Evolutionary conservation across 495 filamentous ascomycete species (phyloP), one percentile per base, ranked within the genome.

Genomic region (Aspergillus leporis): DNA sequence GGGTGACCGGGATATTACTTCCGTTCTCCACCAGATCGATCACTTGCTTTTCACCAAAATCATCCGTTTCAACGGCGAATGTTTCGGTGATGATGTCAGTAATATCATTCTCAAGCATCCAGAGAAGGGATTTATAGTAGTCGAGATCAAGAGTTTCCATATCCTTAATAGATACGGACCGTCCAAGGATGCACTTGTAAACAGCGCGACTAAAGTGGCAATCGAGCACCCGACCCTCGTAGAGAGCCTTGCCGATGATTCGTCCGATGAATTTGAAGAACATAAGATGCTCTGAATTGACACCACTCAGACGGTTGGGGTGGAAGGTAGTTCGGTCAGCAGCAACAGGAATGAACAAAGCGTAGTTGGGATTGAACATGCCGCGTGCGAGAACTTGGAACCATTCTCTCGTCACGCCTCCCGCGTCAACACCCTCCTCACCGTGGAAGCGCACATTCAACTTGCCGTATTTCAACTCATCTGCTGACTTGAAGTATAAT

Each of bases 221-320:
- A 73, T 99, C 94, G 8, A 99, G 85, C 51, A 97, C 88, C 54
- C 94, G 91, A 30, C 90, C 89, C 74, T 99, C 95, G 73, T 97
- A 99, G 50, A 99, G 83, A 32, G 94, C 95, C 76, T 99, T 99
- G 69, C 94, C 94, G 68, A 99, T 98, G 68, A 99, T 93, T 31
- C 94, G 90, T 23, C 94, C 94, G 65, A 98, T 98, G 78, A 99
- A 99, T 69, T 96, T 97, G 87, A 99, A 99, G 85, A 97, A 99
- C 81, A 89, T 86, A 58, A 97, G 74, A 80, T 99, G 94, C 74
- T 99, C 93, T 12, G 88, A 85, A 68, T 99, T 99, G 83, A 99
- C 84, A 41, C 84, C 86, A 75, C 93, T 97, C 59, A 93, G 79
- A 64, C 87, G 90, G 72, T 97, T 98, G 19, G 94, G 94, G 75